phyloP scores from a whole-genome alignment of 345 rosid genomes.

The Aquilaria malaccensis region DNA sequence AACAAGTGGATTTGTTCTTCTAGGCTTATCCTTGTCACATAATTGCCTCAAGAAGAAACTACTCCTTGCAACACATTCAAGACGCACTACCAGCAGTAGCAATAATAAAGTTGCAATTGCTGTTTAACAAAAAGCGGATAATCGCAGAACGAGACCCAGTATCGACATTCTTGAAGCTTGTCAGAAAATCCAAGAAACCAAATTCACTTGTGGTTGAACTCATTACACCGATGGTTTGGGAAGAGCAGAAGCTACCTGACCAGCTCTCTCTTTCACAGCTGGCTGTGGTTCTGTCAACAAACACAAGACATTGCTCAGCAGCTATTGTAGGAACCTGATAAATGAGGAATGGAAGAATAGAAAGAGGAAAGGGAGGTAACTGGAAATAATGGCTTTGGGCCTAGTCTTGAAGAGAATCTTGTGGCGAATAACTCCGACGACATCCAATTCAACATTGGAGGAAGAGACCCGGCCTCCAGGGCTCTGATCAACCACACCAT shows the following conservation, averaged over 20 bases:
- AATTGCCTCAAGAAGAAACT: too few relatives aligned
- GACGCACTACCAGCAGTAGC: too few relatives aligned
- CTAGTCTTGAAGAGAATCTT: conserved; percentile 76
- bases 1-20: too few relatives aligned
- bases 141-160: too few relatives aligned
- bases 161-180: too few relatives aligned
- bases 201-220: too few relatives aligned
- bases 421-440: conserved; percentile 61
- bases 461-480: conserved; percentile 11
- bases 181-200: too few relatives aligned
- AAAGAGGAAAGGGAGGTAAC: conserved; percentile 18
- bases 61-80: too few relatives aligned
- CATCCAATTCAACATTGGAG: conserved; percentile 46
- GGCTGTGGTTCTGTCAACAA: conserved; percentile 23
- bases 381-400: conserved; percentile 77
- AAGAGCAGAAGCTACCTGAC: conserved; percentile 5
- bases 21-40: too few relatives aligned
- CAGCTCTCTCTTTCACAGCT: conserved; percentile 21
- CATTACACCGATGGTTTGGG: too few relatives aligned
- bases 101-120: too few relatives aligned
- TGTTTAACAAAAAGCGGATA: too few relatives aligned
- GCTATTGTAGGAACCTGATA: neutral
- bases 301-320: neutral
- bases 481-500: conserved; percentile 13
- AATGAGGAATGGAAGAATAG: neutral